These are phyloP conservation scores for Penicillium occitanis DNA, from an alignment of 2,329 filamentous ascomycete species.

Conservation along the genomic window DNA sequence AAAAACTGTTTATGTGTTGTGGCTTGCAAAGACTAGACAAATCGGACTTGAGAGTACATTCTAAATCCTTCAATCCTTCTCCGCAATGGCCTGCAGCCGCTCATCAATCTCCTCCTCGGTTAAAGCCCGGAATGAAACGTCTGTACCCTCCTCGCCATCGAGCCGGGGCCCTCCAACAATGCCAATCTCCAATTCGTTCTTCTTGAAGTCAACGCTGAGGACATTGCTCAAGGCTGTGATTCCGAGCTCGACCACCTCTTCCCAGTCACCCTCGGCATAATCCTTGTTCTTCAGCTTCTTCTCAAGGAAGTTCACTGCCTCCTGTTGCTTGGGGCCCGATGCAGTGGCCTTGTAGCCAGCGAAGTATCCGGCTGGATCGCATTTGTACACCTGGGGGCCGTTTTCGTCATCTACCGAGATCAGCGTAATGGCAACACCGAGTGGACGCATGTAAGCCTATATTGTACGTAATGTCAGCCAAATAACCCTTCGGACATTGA, in stretches of 20 bases:
- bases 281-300: conserved; percentile 99
- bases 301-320: conserved; percentile 96
- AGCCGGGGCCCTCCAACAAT: conserved; percentile 85
- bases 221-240: conserved; percentile 95
- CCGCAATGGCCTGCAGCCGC: conserved; percentile 93
- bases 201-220: conserved; percentile 99
- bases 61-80: conserved; percentile 73
- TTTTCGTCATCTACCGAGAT: conserved; percentile 91
- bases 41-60: not conserved
- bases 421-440: conserved; percentile 92
- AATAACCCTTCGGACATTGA: not conserved
- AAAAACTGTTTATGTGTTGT: not conserved
- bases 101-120: conserved; percentile 99
- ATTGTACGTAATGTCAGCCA: conserved; percentile 1
- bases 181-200: conserved; percentile 96
- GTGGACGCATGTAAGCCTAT: conserved; percentile 94
- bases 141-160: conserved; percentile 80
- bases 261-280: conserved; percentile 84
- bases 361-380: conserved; percentile 96
- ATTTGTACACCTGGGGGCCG: conserved; percentile 96
- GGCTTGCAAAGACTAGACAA: not conserved
- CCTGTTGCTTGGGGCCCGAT: conserved; percentile 96
- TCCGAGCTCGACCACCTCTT: conserved; percentile 95
- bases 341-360: conserved; percentile 98
- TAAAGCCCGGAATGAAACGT: conserved; percentile 78